These are phyloP conservation scores for Glaciozyma antarctica DNA, from an alignment of 768 basidiomycete species.

Conservation along the genomic window DNA sequence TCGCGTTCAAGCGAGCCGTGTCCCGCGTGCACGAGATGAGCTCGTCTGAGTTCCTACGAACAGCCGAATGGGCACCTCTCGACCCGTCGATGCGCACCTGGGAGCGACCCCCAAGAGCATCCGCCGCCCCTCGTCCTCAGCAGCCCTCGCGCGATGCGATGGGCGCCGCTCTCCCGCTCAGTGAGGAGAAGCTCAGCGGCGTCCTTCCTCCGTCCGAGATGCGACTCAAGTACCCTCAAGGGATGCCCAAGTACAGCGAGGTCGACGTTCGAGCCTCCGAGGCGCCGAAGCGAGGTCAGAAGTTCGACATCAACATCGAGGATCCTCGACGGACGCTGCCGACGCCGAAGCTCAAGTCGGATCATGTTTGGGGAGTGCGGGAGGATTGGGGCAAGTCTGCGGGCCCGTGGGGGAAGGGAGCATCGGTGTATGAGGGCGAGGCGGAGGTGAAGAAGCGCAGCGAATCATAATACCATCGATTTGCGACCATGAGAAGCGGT, in stretches of 20 bases:
- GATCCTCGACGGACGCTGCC: not conserved
- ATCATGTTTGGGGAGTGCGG: slow-evolving; percentile 28
- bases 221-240: slow-evolving; percentile 10
- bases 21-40: slow-evolving; percentile 55
- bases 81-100: slow-evolving; percentile 26
- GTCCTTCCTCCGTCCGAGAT: slow-evolving; percentile 20
- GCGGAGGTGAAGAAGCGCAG: too few species aligned
- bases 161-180: slow-evolving; percentile 2
- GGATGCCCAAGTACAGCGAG: slow-evolving; percentile 8
- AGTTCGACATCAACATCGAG: not conserved
- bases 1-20: slow-evolving; percentile 55
- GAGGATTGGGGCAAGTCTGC: slow-evolving; percentile 27
- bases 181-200: slow-evolving; percentile 8
- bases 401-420: slow-evolving; percentile 24
- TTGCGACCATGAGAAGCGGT: too few species aligned
- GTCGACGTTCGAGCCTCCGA: slow-evolving; percentile 15
- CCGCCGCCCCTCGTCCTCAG: not conserved
- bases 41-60: slow-evolving; percentile 31
- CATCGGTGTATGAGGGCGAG: slow-evolving; percentile 10
- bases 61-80: slow-evolving; percentile 28
- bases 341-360: slow-evolving; percentile 10
- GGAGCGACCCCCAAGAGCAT: slow-evolving; percentile 13
- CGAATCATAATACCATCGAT: too few species aligned
- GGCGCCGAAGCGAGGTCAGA: not conserved
- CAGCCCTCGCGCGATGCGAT: slow-evolving; percentile 3